Evolutionary conservation across 2,329 filamentous ascomycete genomes (phyloP), one percentile per base, ranked within the genome.

Genomic region (Trichoderma oligosporum): DNA sequence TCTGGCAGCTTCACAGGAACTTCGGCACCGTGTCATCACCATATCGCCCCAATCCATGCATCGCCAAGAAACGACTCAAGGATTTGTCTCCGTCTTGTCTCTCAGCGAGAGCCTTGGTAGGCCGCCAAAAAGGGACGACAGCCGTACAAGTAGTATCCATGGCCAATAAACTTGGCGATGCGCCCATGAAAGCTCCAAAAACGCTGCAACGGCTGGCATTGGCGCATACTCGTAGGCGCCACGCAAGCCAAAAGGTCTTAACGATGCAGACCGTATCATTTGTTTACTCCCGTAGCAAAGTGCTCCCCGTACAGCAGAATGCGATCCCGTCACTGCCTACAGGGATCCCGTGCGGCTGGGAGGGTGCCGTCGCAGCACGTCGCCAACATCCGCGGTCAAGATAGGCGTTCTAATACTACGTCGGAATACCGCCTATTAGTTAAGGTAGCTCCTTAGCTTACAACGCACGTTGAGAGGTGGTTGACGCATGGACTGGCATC

Each of bases 341-440:
- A 55, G 51, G 51, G 51, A 55, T 55, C 51, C 31, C 27, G 41
- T n/a, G 51, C 31, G 51, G 39, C 29, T 55, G 31, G 42, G 51
- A 45, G 39, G 31, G 51, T 55, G 51, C 22, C 42, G 20, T 25
- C 22, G 41, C 47, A 25, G 35, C 47, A 51, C 35, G 35, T 29
- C 47, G 35, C 51, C 51, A 55, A 29, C 51, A 31, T 55, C 51
- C 51, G 41, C 51, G 51, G 51, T 46, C 51, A 12, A 46, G 41
- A 38, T 55, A 22, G 31, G 46, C 31, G 24, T 55, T 39, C 24
- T 20, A 31, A 46, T 29, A 27, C 51, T 46, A 45, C 24, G 16
- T 38, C 51, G 41, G n/a, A n/a, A n/a, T n/a, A n/a, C 18, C 12
- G 24, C 31, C 41, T 46, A 39, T 24, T 38, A 29, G 41, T 38